Percentiles rank a stretch among this genome's conserved stretches.
These are phyloP conservation scores for Daldinia bambusicola DNA, from an alignment of 495 filamentous ascomycete species.

Conservation along the genomic window DNA sequence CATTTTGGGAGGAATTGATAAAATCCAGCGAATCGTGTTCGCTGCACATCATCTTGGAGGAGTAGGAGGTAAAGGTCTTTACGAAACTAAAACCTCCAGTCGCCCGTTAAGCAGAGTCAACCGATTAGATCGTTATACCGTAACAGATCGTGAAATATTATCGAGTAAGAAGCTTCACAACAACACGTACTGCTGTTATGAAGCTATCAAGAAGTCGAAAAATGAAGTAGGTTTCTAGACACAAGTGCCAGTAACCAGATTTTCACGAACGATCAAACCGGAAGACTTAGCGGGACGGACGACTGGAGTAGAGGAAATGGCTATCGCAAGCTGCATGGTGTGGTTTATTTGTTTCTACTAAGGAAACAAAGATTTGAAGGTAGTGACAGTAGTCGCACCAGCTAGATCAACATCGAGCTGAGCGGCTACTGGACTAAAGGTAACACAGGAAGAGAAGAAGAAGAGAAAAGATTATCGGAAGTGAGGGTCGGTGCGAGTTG, in stretches of 20 bases:
- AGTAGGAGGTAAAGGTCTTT: conserved; percentile 41
- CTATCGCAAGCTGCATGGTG: conserved; percentile 64
- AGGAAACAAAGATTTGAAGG: conserved; percentile 45
- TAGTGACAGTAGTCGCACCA: conserved; percentile 52
- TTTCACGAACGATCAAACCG: conserved; percentile 65
- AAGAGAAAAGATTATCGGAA: conserved; percentile 8
- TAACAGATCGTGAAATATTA: conserved; percentile 55
- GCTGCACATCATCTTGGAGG: conserved; percentile 64
- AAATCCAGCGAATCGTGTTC: conserved; percentile 59
- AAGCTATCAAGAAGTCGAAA: conserved; percentile 54
- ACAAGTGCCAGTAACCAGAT: conserved; percentile 52
- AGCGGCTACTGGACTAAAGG: conserved; percentile 50
- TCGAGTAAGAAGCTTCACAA: conserved; percentile 54
- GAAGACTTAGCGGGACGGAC: conserved; percentile 65
- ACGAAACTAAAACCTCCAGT: conserved; percentile 60
- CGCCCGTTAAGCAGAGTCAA: conserved; percentile 64
- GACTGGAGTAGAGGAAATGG: conserved; percentile 61
- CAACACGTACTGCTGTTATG: conserved; percentile 43
- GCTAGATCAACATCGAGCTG: conserved; percentile 50
- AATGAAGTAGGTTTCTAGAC: conserved; percentile 58
- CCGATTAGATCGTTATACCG: conserved; percentile 58
- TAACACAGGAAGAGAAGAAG: conserved; percentile 31
- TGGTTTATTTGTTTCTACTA: conserved; percentile 52
- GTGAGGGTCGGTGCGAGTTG: conserved; percentile 18
- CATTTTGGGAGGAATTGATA: conserved; percentile 57